phyloP scores from a whole-genome alignment of 2,329 filamentous ascomycete species.

The Tolypocladium cylindrosporum region DNA sequence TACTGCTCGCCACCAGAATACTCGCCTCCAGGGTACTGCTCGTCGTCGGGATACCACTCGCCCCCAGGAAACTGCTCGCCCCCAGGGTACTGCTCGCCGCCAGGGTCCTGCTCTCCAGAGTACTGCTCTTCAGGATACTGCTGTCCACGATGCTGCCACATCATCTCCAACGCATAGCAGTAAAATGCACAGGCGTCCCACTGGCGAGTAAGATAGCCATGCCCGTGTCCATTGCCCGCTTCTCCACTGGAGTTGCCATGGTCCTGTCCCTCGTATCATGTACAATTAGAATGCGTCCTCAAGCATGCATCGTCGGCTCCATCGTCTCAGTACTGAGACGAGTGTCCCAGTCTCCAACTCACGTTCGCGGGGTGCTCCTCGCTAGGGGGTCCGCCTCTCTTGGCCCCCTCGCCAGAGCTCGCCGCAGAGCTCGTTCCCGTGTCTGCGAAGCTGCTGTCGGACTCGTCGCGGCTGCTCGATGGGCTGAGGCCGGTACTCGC shows the following conservation, averaged over 20 bases:
- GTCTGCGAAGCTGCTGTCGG: slow-evolving; percentile 1
- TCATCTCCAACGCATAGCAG: neutral
- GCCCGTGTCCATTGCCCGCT: neutral
- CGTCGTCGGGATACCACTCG: too few relatives aligned
- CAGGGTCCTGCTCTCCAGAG: neutral
- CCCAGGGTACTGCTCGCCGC: neutral
- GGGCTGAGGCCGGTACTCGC: slow-evolving; percentile 6
- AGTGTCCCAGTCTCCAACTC: neutral
- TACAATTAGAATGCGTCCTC: neutral
- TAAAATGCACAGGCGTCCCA: neutral
- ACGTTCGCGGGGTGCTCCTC: neutral
- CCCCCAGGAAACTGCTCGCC: too few relatives aligned
- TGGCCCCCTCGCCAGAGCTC: neutral
- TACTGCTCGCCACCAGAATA: too few relatives aligned
- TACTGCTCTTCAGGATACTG: neutral
- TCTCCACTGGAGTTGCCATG: neutral
- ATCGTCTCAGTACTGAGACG: neutral
- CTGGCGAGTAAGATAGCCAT: neutral
- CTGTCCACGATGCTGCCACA: neutral
- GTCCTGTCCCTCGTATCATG: neutral
- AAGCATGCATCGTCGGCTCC: neutral
- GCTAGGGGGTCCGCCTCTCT: neutral
- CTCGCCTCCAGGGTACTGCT: too few relatives aligned
- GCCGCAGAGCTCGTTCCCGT: neutral
- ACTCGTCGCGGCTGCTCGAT: slow-evolving; percentile 5